These are phyloP conservation scores for Nigrograna mackinnonii DNA, from an alignment of 2,329 filamentous ascomycete species.

Conservation along the genomic window DNA sequence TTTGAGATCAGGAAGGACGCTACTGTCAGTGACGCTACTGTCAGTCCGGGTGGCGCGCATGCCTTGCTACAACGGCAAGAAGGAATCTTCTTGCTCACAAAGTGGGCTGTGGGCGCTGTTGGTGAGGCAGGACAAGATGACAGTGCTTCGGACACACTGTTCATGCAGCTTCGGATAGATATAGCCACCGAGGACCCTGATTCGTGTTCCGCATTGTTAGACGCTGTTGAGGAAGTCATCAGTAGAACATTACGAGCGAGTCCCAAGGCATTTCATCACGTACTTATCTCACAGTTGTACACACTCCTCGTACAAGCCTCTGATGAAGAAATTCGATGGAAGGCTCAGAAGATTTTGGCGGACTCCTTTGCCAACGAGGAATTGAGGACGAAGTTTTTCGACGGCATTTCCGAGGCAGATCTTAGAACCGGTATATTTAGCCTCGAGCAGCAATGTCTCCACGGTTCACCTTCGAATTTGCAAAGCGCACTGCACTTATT, in stretches of 20 bases:
- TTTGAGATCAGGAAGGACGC: too few relatives aligned
- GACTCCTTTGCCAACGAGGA: slow-evolving; percentile 13
- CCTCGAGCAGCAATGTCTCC: slow-evolving; percentile 30
- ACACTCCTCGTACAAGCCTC: too few relatives aligned
- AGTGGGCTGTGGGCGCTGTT: too few relatives aligned
- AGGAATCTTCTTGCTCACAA: too few relatives aligned
- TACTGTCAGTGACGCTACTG: too few relatives aligned
- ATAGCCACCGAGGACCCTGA: slow-evolving; percentile 8
- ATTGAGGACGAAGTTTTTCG: slow-evolving; percentile 18
- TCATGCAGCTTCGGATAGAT: too few relatives aligned
- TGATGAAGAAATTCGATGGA: slow-evolving; percentile 33
- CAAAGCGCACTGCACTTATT: slow-evolving; percentile 34
- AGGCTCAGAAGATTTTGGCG: slow-evolving; percentile 30
- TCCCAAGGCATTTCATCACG: slow-evolving; percentile 19
- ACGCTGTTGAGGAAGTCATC: slow-evolving; percentile 22
- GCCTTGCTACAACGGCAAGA: too few relatives aligned
- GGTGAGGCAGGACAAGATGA: too few relatives aligned
- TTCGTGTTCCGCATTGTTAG: slow-evolving; percentile 15
- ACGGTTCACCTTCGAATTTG: slow-evolving; percentile 30
- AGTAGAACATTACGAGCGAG: not conserved
- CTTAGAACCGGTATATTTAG: slow-evolving; percentile 18
- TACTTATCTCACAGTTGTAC: slow-evolving; percentile 20
- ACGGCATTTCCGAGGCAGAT: slow-evolving; percentile 13
- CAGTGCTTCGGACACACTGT: too few relatives aligned
- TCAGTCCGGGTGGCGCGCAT: too few relatives aligned